phyloP scores from a whole-genome alignment of 441 rosid genomes.

The Melastoma candidum region DNA sequence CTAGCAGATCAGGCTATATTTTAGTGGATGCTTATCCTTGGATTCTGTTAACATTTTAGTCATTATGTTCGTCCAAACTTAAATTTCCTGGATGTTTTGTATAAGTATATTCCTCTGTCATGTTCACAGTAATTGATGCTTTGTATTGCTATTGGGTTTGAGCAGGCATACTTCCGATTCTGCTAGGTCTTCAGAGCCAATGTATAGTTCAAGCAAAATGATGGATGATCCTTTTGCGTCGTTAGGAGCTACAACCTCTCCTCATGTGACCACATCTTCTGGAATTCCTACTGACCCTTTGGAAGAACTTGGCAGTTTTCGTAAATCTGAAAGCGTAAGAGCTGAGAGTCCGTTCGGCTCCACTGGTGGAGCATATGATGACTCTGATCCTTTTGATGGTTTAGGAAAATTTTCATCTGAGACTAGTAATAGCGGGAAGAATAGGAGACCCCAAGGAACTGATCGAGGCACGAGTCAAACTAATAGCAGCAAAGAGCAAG shows the following conservation, averaged over 20 bases:
- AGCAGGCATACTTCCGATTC: slow-evolving; percentile 58
- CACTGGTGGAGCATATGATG: slow-evolving; percentile 44
- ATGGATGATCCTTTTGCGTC: slow-evolving; percentile 70
- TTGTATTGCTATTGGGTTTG: not conserved
- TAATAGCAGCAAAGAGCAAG: slow-evolving; percentile 29
- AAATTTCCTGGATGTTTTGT: too few relatives aligned
- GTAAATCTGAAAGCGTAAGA: slow-evolving; percentile 37
- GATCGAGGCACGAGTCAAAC: slow-evolving; percentile 25
- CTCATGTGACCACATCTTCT: slow-evolving; percentile 31
- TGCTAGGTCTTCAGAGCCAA: slow-evolving; percentile 35
- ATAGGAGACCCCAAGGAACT: slow-evolving; percentile 35
- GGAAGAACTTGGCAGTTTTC: slow-evolving; percentile 45
- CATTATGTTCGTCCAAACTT: too few relatives aligned
- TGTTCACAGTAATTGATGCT: not conserved
- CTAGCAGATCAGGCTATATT: too few relatives aligned
- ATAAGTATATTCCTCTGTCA: not conserved
- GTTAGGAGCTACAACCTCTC: slow-evolving; percentile 40
- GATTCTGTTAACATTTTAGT: too few relatives aligned
- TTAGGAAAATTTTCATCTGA: slow-evolving; percentile 45
- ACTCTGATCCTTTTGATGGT: slow-evolving; percentile 51
- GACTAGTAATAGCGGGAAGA: slow-evolving; percentile 30
- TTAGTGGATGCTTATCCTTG: too few relatives aligned
- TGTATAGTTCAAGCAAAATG: slow-evolving; percentile 28
- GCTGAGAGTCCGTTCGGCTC: slow-evolving; percentile 31
- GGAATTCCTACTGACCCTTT: slow-evolving; percentile 40